These are phyloP conservation scores for Penicillium sp. DNA, from an alignment of 2,329 filamentous ascomycete genomes.

Conservation along the genomic window DNA sequence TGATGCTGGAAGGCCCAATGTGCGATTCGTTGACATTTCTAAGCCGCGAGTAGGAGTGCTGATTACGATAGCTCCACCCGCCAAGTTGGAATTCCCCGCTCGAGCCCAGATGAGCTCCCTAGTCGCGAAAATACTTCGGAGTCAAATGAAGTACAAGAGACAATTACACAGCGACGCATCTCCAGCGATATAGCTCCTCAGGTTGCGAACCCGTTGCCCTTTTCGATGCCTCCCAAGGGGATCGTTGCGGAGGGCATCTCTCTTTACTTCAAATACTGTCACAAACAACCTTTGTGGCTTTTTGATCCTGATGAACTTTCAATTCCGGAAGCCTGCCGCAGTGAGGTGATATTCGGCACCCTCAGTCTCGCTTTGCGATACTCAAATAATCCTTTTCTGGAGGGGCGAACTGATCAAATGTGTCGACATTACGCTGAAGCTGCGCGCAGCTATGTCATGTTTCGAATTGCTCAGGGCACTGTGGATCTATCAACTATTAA, in stretches of 20 bases:
- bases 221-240: constrained; percentile 17
- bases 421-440: constrained; percentile 38
- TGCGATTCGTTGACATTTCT: constrained; percentile 13
- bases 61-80: constrained; percentile 7
- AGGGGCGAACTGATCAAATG: constrained; percentile 19
- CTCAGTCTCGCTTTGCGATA: constrained; percentile 32
- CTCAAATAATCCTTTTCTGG: constrained; percentile 12
- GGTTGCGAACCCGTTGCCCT: constrained; percentile 7
- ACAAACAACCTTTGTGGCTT: constrained; percentile 39
- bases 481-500: constrained; percentile 53
- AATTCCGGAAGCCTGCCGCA: constrained; percentile 16
- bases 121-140: constrained; percentile 8
- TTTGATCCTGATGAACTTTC: constrained; percentile 30
- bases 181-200: constrained; percentile 5
- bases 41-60: background rate
- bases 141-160: background rate
- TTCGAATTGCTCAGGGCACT: constrained; percentile 51
- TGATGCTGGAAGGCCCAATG: constrained; percentile 47
- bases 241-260: constrained; percentile 22
- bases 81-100: constrained; percentile 14
- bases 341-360: constrained; percentile 32
- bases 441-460: constrained; percentile 41
- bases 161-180: background rate
- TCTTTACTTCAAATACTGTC: constrained; percentile 36
- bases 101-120: constrained; percentile 2